These are phyloP conservation scores for Phytophthora constricta DNA, from an alignment of 352 stramenopile genomes.

Conservation along the genomic window DNA sequence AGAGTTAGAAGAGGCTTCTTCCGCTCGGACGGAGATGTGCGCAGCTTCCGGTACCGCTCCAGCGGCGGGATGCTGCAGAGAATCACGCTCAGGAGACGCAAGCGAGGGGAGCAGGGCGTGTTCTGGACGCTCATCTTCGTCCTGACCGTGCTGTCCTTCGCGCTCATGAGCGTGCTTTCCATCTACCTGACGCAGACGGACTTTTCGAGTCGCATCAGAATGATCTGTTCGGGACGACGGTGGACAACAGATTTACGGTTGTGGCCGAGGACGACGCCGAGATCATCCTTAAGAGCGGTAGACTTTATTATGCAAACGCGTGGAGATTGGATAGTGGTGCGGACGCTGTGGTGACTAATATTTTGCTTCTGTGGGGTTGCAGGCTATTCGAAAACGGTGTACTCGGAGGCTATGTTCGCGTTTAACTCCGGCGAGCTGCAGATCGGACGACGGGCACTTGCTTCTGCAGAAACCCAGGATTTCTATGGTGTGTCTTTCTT, in stretches of 20 bases:
- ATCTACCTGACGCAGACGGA: constrained; percentile 82
- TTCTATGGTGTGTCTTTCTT: constrained; percentile 81
- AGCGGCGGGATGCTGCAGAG: constrained; percentile 53
- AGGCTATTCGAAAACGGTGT: constrained; percentile 79
- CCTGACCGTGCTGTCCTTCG: constrained; percentile 73
- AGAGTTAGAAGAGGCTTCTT: constrained; percentile 66
- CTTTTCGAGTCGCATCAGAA: constrained; percentile 85
- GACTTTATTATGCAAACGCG: neutral
- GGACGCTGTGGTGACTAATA: neutral
- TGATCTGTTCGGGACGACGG: constrained; percentile 80
- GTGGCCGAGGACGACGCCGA: constrained; percentile 76
- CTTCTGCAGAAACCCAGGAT: constrained; percentile 52
- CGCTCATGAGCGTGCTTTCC: constrained; percentile 59
- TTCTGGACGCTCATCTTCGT: constrained; percentile 83
- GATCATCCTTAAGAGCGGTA: constrained; percentile 85
- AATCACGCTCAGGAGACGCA: constrained; percentile 68
- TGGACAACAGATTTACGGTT: constrained; percentile 85
- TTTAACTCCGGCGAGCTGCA: constrained; percentile 70
- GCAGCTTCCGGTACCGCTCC: constrained; percentile 41
- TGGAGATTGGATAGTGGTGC: neutral
- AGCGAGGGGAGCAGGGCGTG: constrained; percentile 52
- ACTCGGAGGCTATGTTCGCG: constrained; percentile 74
- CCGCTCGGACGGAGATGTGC: constrained; percentile 33
- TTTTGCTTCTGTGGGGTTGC: neutral
- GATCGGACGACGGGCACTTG: constrained; percentile 59